These are phyloP conservation scores for Platanthera guangdongensis DNA, from an alignment of 106 monocot genomes.

Conservation along the genomic window DNA sequence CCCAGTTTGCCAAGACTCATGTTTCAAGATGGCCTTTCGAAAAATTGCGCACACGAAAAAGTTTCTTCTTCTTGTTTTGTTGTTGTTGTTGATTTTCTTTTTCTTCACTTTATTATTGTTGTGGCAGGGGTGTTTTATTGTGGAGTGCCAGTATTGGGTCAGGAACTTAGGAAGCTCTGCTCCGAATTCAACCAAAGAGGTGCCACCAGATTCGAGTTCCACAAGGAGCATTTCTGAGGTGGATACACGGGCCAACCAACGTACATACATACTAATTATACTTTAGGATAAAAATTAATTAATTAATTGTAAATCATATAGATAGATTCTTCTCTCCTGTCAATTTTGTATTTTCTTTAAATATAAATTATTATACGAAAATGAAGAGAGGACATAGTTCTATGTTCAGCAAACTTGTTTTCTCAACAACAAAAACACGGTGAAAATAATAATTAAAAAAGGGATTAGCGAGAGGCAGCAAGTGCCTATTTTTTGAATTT, in stretches of 20 bases:
- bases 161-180: constrained; percentile 85
- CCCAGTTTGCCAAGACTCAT: no score
- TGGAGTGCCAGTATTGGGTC: constrained; percentile 64
- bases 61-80: no score
- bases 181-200: constrained; percentile 80
- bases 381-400: not conserved
- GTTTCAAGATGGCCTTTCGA: no score
- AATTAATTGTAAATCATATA: constrained; percentile 2
- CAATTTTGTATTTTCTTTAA: constrained; percentile 12
- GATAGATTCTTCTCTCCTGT: not conserved
- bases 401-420: not conserved
- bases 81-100: no score
- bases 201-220: constrained; percentile 70
- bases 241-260: not conserved
- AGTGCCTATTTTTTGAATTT: no score
- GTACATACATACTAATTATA: constrained; percentile 1
- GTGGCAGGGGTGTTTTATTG: constrained; percentile 86
- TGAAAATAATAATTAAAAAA: no score
- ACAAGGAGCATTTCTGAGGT: constrained; percentile 78
- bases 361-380: not conserved
- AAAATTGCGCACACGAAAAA: no score
- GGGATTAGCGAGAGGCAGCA: not conserved
- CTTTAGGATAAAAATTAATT: not conserved
- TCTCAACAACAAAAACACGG: not conserved
- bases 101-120: not conserved